These are phyloP conservation scores for Pseudogymnoascus sp. DNA, from an alignment of 2,329 filamentous ascomycete genomes.

Conservation along the genomic window DNA sequence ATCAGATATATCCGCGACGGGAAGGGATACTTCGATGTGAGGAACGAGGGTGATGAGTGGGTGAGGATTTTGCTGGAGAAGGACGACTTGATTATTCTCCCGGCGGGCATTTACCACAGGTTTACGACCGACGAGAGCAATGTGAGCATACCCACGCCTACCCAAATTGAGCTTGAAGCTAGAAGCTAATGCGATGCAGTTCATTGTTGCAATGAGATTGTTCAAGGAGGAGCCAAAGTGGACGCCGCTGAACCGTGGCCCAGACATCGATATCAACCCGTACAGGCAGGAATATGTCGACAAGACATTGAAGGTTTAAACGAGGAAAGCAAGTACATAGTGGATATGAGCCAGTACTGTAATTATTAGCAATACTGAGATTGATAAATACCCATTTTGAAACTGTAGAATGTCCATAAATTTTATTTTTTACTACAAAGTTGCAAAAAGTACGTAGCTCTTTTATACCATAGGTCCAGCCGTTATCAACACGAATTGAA, in stretches of 20 bases:
- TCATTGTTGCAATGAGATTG: constrained; percentile 88
- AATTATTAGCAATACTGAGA: neutral
- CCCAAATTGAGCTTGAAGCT: neutral
- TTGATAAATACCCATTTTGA: constrained; percentile 2
- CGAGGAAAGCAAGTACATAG: neutral
- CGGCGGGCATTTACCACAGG: constrained; percentile 91
- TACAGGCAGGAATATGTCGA: constrained; percentile 71
- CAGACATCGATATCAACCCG: constrained; percentile 69
- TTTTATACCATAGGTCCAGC: neutral
- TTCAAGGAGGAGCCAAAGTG: constrained; percentile 99
- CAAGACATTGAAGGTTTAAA: constrained; percentile 4
- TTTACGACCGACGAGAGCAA: constrained; percentile 92
- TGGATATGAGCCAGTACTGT: neutral
- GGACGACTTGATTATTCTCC: constrained; percentile 85
- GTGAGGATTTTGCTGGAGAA: constrained; percentile 78
- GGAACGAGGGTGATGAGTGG: constrained; percentile 78
- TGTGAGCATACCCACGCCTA: constrained; percentile 47
- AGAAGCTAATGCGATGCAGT: constrained; percentile 44
- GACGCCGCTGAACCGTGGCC: constrained; percentile 80
- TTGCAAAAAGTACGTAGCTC: neutral
- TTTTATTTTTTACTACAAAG: neutral
- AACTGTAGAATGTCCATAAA: neutral
- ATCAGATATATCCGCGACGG: constrained; percentile 90
- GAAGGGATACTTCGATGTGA: constrained; percentile 86
- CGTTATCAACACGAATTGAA: neutral